Evolutionary conservation across 2,329 filamentous ascomycete species (phyloP), one percentile per base, ranked within the genome.

Genomic region (Xylariaceae sp.): DNA sequence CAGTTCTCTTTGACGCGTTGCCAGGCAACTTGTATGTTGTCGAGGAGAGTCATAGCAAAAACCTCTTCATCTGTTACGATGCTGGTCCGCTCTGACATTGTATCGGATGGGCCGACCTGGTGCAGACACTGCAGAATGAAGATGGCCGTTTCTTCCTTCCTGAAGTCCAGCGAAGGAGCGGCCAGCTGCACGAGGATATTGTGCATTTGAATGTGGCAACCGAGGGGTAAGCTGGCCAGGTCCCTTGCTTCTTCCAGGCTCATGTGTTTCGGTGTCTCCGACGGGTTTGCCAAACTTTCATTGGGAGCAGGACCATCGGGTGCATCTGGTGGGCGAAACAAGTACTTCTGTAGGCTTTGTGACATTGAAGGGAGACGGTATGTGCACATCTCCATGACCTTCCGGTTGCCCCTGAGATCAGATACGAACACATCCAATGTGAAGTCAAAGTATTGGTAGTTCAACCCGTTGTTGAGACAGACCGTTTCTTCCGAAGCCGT

Each of bases 391-490:
- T 3, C 58, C 57, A 7, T 62, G 66, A 69, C 69, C 71, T 45
- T 55, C 13, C 67, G 56, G 0, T 65, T 62, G 1, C 5, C 18
- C 0, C 55, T 35, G n/a, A 72, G 39, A 0, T 61, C 2, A 7
- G 23, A 39, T 0, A 65, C 57, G 53, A 70, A 62, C 10, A 23
- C 35, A 5, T 10, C 9, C 1, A 9, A 48, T 2, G 11, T 18
- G 1, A 45, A 58, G 65, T 81, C 76, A 51, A 70, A 76, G 45
- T 78, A 75, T 0, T 51, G 13, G 54, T 76, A 81, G 0, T 58
- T 41, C 9, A 83, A 61, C 0, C 75, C 80, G 5, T 82, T 83
- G 0, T 73, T 60, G 0, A 82, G 63, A 54, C 78, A 80, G 0
- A 85, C 44, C 4, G 34, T 50, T 5, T 1, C 13, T 17, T 55